phyloP scores from a whole-genome alignment of 23 red algal species.

The Gracilaria vermiculophylla region DNA sequence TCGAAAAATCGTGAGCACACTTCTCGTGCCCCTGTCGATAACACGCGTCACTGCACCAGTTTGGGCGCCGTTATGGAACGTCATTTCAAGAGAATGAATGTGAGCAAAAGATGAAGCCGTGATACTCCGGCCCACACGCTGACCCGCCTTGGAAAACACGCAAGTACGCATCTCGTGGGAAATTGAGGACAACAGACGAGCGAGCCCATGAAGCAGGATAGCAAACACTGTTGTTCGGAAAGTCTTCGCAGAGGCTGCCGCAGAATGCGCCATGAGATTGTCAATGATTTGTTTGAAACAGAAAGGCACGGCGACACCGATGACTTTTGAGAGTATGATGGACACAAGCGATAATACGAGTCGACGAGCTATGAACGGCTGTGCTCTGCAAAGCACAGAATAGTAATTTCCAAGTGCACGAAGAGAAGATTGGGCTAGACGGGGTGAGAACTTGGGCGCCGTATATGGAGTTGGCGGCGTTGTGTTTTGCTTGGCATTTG shows the following conservation, averaged over 20 bases:
- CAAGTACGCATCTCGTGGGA: constrained; percentile 84
- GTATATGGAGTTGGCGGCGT: neutral
- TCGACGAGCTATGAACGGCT: constrained; percentile 54
- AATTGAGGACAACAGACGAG: constrained; percentile 49
- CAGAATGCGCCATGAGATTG: constrained; percentile 18
- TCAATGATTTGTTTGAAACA: constrained; percentile 44
- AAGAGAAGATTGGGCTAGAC: constrained; percentile 29
- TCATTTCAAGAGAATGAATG: constrained; percentile 70
- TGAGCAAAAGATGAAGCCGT: constrained; percentile 85
- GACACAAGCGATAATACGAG: constrained; percentile 30
- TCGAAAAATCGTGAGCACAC: constrained; percentile 87
- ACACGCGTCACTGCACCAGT: constrained; percentile 79
- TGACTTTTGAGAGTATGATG: constrained; percentile 39
- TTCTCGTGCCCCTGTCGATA: constrained; percentile 85
- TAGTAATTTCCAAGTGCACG: constrained; percentile 33
- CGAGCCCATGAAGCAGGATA: constrained; percentile 61
- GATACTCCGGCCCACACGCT: constrained; percentile 80
- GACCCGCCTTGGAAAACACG: constrained; percentile 77
- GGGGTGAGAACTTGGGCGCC: constrained; percentile 14
- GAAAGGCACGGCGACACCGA: constrained; percentile 42
- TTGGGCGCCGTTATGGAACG: constrained; percentile 48
- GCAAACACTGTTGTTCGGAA: neutral
- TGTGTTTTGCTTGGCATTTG: neutral
- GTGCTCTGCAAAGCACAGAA: neutral
- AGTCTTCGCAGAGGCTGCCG: neutral